These are phyloP conservation scores for Saccharomycopsis vini DNA, from an alignment of 805 yeast genomes.

Conservation along the genomic window DNA sequence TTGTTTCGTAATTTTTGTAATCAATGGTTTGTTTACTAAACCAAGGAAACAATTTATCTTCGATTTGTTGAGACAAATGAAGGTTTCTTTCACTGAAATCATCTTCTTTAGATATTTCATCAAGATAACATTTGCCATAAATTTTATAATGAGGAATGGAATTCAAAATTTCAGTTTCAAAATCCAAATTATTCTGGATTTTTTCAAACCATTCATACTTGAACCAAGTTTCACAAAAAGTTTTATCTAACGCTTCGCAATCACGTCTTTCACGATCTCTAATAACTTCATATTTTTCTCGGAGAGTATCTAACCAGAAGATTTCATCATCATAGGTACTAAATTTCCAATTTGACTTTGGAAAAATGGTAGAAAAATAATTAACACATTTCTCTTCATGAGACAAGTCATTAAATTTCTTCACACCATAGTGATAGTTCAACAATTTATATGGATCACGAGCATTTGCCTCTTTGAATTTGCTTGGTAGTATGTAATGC, in stretches of 20 bases:
- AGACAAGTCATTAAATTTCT: slow-evolving; percentile 8
- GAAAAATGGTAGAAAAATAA: slow-evolving; percentile 16
- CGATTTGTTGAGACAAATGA: slow-evolving; percentile 26
- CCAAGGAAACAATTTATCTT: slow-evolving; percentile 32
- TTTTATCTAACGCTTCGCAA: slow-evolving; percentile 14
- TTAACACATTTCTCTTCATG: slow-evolving; percentile 14
- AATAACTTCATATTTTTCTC: slow-evolving; percentile 17
- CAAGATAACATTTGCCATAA: slow-evolving; percentile 18
- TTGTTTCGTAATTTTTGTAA: slow-evolving; percentile 28
- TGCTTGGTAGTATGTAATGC: slow-evolving; percentile 12
- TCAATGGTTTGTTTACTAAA: slow-evolving; percentile 28
- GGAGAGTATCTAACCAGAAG: slow-evolving; percentile 16
- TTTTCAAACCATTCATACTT: slow-evolving; percentile 17
- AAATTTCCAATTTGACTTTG: slow-evolving; percentile 16
- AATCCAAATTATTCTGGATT: slow-evolving; percentile 15
- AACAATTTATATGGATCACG: slow-evolving; percentile 15
- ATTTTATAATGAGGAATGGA: slow-evolving; percentile 19
- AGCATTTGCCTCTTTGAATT: slow-evolving; percentile 11
- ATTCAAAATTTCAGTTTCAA: slow-evolving; percentile 13
- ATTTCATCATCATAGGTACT: slow-evolving; percentile 14
- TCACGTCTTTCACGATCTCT: slow-evolving; percentile 13
- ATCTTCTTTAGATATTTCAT: slow-evolving; percentile 15
- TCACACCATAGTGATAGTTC: slow-evolving; percentile 12
- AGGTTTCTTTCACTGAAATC: slow-evolving; percentile 38
- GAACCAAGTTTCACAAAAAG: slow-evolving; percentile 18